Conservation (phyloP, 2,329 filamentous ascomycete genomes). For the Stenocarpella maydis region DNA sequence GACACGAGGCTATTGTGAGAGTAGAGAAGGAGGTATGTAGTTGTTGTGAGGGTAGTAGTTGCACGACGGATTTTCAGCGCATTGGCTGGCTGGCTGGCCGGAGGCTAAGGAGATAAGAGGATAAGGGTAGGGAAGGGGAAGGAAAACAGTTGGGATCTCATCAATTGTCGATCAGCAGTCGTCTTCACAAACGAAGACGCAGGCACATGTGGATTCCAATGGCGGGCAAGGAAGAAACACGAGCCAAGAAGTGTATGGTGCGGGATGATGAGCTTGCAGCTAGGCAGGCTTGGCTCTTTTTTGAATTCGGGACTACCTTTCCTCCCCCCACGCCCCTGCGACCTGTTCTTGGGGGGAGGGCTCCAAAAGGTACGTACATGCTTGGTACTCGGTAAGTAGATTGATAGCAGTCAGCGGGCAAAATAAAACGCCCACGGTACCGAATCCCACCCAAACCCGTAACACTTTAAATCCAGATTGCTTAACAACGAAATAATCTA, state of each 20-base stretch:
- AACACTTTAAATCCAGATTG: too few relatives aligned
- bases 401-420: too few relatives aligned
- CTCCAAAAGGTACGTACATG: too few relatives aligned
- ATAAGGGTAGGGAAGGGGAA: neutral
- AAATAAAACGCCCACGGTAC: too few relatives aligned
- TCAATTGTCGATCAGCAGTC: slow-evolving; percentile 9
- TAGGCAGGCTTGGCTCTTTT: slow-evolving; percentile 28
- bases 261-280: slow-evolving; percentile 24
- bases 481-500: too few relatives aligned
- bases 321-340: too few relatives aligned
- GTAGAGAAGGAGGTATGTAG: neutral
- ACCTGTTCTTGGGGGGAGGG: too few relatives aligned
- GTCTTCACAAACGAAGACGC: slow-evolving; percentile 4
- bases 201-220: neutral
- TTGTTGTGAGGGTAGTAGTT: neutral
- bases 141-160: slow-evolving; percentile 3
- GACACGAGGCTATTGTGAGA: neutral
- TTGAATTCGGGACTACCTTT: slow-evolving; percentile 22
- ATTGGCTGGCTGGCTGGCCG: neutral
- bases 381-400: too few relatives aligned
- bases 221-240: slow-evolving; percentile 4
- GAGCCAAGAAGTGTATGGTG: slow-evolving; percentile 24
- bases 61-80: neutral
- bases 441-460: too few relatives aligned
- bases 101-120: neutral